phyloP scores from a whole-genome alignment of 371 early-diverging fungal species.

The Rozella allomycis region DNA sequence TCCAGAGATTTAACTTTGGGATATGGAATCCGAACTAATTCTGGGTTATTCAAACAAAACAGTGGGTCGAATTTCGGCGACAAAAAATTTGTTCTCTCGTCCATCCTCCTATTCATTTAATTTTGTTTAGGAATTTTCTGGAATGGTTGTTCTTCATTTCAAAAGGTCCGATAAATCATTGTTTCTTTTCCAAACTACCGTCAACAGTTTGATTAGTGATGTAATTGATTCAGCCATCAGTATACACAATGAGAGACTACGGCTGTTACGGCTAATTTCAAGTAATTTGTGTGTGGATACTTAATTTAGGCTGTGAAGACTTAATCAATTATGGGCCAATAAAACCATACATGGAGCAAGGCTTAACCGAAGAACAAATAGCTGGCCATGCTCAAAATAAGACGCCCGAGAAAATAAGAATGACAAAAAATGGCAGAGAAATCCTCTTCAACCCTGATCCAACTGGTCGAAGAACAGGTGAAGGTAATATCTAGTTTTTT shows the following conservation, averaged over 20 bases:
- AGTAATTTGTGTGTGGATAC: conserved; percentile 6
- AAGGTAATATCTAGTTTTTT: conserved; percentile 6
- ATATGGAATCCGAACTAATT: too few relatives aligned
- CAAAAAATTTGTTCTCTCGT: too few relatives aligned
- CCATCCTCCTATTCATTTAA: too few relatives aligned
- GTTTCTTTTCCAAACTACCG: conserved; percentile 13
- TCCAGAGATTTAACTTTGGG: too few relatives aligned
- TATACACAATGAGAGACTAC: conserved; percentile 11
- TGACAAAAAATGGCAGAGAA: conserved; percentile 7
- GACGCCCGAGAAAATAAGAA: conserved; percentile 1
- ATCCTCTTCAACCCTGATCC: conserved; percentile 16
- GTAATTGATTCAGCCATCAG: conserved; percentile 7
- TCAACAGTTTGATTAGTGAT: conserved; percentile 4
- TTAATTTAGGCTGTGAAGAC: conserved; percentile 13
- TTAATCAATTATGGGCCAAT: conserved; percentile 17
- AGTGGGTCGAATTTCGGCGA: too few relatives aligned
- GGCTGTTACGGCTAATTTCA: conserved; percentile 14
- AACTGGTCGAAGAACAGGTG: conserved; percentile 21
- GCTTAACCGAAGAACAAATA: conserved; percentile 26
- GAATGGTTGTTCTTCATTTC: conserved; percentile 19
- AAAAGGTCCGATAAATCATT: conserved; percentile 16
- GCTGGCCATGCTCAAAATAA: conserved; percentile 2
- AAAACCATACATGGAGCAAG: conserved; percentile 21
- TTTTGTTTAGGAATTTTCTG: too few relatives aligned
- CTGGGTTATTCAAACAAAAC: too few relatives aligned